These are phyloP conservation scores for Casuarina equisetifolia DNA, from an alignment of 306 rosid species.

Conservation along the genomic window DNA sequence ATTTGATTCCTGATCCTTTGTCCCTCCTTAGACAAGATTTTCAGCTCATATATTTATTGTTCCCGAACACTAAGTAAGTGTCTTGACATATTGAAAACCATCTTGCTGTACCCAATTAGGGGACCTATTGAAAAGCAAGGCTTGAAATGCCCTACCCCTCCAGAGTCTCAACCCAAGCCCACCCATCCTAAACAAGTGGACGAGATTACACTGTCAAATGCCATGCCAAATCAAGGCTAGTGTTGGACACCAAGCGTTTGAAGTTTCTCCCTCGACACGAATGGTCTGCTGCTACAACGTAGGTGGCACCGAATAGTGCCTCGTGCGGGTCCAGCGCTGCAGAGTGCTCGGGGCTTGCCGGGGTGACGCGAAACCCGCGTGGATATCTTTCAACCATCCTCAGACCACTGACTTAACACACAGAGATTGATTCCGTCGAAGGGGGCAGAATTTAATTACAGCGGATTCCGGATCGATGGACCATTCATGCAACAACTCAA, in stretches of 20 bases:
- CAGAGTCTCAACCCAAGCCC: constrained; percentile 1
- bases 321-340: constrained; percentile 34
- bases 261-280: too few relatives aligned
- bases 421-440: constrained; percentile 5
- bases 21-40: too few relatives aligned
- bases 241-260: too few relatives aligned
- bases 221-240: not conserved
- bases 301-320: not conserved
- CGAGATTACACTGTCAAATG: not conserved
- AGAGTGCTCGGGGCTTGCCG: constrained; percentile 36
- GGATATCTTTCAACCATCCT: not conserved
- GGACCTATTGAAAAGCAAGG: not conserved
- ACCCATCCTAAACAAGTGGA: constrained; percentile 3
- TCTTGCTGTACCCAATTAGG: constrained; percentile 17
- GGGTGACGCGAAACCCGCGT: constrained; percentile 36
- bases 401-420: constrained; percentile 8
- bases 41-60: too few relatives aligned
- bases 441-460: constrained; percentile 31
- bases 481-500: constrained; percentile 1
- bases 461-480: not conserved
- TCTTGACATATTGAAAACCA: not conserved
- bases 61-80: too few relatives aligned
- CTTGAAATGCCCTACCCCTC: constrained; percentile 11
- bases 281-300: too few relatives aligned
- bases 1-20: not conserved